A percentile compares a stretch with the other conserved stretches of the same genome.
Conservation (phyloP, 1,284 basidiomycete species). For the Ustilago sp. region DNA sequence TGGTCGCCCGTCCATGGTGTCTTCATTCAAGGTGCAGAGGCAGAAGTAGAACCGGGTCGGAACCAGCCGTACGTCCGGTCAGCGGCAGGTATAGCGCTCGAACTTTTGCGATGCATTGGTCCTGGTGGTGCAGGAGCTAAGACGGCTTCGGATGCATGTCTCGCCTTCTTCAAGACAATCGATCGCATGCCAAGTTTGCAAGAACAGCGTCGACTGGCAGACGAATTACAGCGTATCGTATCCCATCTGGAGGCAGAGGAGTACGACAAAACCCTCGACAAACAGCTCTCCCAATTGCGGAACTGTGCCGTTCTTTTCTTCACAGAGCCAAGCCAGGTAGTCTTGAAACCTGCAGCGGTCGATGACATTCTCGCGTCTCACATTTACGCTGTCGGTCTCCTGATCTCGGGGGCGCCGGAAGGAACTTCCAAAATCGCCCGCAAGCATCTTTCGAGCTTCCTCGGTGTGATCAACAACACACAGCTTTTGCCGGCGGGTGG, state of each 20-base stretch:
- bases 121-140: not conserved
- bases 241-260: slow-evolving; percentile 17
- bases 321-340: not conserved
- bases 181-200: slow-evolving; percentile 21
- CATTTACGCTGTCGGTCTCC: slow-evolving; percentile 30
- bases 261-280: slow-evolving; percentile 18
- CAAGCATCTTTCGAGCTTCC: slow-evolving; percentile 33
- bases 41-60: not conserved
- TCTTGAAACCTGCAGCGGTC: not conserved
- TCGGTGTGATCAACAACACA: slow-evolving; percentile 19
- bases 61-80: slow-evolving; percentile 5
- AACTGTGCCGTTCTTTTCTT: not conserved
- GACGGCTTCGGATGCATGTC: slow-evolving; percentile 2
- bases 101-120: slow-evolving; percentile 29
- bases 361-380: slow-evolving; percentile 23
- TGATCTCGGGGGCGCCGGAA: slow-evolving; percentile 41
- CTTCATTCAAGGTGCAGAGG: not conserved
- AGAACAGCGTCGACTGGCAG: slow-evolving; percentile 16
- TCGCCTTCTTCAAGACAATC: slow-evolving; percentile 18
- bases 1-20: no score
- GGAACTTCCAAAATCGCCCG: slow-evolving; percentile 46
- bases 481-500: not conserved
- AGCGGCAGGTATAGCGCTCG: slow-evolving; percentile 23
- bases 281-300: slow-evolving; percentile 11
- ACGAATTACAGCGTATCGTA: slow-evolving; percentile 28